A percentile compares a stretch with the other conserved stretches of the same genome.
Conservation (phyloP, 148 eudicot species). For the Tetragonia tetragonoides region DNA sequence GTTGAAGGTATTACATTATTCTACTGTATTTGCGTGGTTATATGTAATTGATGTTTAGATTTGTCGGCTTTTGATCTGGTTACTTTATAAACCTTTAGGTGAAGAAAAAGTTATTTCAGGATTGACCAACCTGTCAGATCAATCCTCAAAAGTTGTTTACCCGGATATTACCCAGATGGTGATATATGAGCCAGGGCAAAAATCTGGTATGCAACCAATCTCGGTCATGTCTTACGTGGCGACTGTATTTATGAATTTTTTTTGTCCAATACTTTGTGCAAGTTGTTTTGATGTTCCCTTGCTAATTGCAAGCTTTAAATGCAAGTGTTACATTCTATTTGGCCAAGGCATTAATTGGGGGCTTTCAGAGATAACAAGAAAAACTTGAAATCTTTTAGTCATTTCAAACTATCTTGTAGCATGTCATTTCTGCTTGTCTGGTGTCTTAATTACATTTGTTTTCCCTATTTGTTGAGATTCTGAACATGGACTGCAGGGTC, state of each 20-base stretch:
- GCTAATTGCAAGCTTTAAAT: too few species aligned
- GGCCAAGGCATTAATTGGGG: background rate
- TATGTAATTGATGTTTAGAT: slow-evolving; percentile 2
- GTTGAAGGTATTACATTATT: slow-evolving; percentile 33
- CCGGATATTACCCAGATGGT: slow-evolving; percentile 82
- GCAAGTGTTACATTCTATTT: too few species aligned
- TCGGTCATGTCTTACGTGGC: background rate
- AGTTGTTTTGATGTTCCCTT: background rate
- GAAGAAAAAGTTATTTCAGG: slow-evolving; percentile 63
- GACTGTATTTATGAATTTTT: background rate
- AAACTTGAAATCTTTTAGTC: background rate
- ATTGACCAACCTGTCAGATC: slow-evolving; percentile 33
- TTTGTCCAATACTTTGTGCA: too few species aligned
- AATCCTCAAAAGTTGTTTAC: slow-evolving; percentile 52
- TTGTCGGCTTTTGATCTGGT: slow-evolving; percentile 6
- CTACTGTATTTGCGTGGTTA: slow-evolving; percentile 1
- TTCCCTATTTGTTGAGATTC: background rate
- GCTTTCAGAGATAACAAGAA: background rate
- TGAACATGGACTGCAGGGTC: slow-evolving; percentile 27
- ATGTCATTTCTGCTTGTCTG: background rate
- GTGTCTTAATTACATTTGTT: background rate
- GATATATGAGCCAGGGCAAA: slow-evolving; percentile 72
- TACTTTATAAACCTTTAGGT: slow-evolving; percentile 17
- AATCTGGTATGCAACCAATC: slow-evolving; percentile 48
- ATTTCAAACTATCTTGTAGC: background rate